phyloP scores from a whole-genome alignment of 305 asterid genomes.

The Rubia tinctorum region DNA sequence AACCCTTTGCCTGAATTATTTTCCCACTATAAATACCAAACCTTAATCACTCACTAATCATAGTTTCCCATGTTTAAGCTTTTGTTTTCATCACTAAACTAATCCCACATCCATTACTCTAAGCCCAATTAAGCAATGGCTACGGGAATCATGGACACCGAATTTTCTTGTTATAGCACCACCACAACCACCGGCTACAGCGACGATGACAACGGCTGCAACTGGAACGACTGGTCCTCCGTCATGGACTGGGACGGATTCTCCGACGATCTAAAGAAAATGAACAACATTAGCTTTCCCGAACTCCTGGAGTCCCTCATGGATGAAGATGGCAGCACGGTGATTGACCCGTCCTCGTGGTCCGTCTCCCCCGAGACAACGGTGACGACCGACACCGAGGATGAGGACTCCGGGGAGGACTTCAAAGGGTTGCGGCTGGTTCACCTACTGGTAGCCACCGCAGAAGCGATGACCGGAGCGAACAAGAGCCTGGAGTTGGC shows the following conservation, averaged over 20 bases:
- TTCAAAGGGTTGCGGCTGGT: conserved; percentile 61
- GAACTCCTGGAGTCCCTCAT: conserved; percentile 57
- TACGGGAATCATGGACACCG: conserved; percentile 48
- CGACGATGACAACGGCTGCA: conserved; percentile 36
- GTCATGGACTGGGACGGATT: conserved; percentile 67
- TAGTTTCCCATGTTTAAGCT: conserved; percentile 21
- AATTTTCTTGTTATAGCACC: conserved; percentile 35
- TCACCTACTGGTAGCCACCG: conserved; percentile 81
- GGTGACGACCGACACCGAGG: conserved; percentile 21
- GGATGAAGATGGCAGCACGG: conserved; percentile 39
- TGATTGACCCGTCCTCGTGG: conserved; percentile 15
- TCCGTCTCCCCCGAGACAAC: conserved; percentile 27
- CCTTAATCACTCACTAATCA: conserved; percentile 12
- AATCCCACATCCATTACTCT: background rate
- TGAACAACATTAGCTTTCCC: conserved; percentile 40
- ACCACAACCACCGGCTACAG: conserved; percentile 35
- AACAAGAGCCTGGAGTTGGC: conserved; percentile 67
- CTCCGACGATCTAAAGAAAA: conserved; percentile 28
- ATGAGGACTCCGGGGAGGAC: conserved; percentile 30
- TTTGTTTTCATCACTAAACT: background rate
- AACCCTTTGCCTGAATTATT: background rate
- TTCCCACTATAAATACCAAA: conserved; percentile 8
- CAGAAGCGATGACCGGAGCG: conserved; percentile 66
- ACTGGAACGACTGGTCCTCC: conserved; percentile 69
- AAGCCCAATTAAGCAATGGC: conserved; percentile 38